Conservation (phyloP, 352 stramenopile species). For the Saprolegnia parasitica region DNA sequence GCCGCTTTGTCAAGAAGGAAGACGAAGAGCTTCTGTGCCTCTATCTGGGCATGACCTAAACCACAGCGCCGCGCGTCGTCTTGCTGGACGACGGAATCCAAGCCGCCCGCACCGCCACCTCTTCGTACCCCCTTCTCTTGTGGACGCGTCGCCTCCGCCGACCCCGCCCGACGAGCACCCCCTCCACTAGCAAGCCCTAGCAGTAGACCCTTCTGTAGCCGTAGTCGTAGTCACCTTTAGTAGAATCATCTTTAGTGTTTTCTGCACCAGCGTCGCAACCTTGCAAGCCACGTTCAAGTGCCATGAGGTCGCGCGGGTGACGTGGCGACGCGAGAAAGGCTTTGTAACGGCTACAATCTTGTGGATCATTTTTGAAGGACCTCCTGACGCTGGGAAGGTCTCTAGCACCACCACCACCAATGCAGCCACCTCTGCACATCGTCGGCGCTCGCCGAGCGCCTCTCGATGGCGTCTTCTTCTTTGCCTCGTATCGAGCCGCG, state of each 20-base stretch:
- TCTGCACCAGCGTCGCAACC: too few relatives aligned
- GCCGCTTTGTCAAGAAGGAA: constrained; percentile 99
- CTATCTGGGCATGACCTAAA: constrained; percentile 75
- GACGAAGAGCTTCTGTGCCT: constrained; percentile 90
- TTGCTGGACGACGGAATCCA: constrained; percentile 3
- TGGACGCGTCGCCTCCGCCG: background rate
- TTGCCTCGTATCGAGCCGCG: too few relatives aligned
- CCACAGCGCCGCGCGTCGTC: background rate
- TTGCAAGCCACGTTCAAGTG: background rate
- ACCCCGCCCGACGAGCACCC: background rate
- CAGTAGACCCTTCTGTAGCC: background rate
- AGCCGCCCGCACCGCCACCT: background rate
- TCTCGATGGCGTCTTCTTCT: too few relatives aligned
- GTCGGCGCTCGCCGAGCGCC: too few relatives aligned
- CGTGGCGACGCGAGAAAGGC: too few relatives aligned
- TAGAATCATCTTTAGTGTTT: background rate
- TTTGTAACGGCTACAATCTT: too few relatives aligned
- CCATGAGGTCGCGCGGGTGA: background rate
- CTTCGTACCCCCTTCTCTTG: background rate
- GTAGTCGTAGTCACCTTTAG: background rate
- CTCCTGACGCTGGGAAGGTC: too few relatives aligned
- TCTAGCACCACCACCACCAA: too few relatives aligned
- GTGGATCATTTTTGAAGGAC: too few relatives aligned
- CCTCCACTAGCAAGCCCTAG: too few relatives aligned
- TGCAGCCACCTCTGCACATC: too few relatives aligned